Evolutionary conservation across 192 early-diverging fungal species (phyloP), one percentile per base, ranked within the genome.

Genomic region (Spizellomyces sp.): DNA sequence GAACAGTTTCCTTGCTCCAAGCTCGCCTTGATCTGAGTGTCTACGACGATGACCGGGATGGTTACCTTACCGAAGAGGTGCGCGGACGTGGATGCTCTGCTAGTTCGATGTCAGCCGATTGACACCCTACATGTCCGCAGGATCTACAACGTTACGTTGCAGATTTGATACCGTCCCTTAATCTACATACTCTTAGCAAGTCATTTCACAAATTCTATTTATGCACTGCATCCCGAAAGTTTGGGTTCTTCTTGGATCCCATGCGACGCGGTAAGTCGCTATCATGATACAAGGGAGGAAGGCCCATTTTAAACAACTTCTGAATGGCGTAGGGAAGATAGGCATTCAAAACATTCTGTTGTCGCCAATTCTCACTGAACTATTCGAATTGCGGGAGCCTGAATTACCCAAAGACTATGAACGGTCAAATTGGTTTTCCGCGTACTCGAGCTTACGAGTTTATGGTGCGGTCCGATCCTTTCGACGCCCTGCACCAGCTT

Each of bases 211-310:
- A 74, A 62, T 82, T 82, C 48, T 87, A 87, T 65, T 48, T 84
- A 15, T 84, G 81, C 60, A 82, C 82, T 10, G 77, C 81, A 2
- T 60, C 69, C 8, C 62, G 83, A 10, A 86, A 86, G 73, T 87
- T 87, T 66, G 58, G 66, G 5, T 87, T 82, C 64, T 87, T 84
- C 71, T 60, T 86, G 22, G 86, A 87, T 75, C 77, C 81, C 2
- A 48, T 71, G 56, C 73, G 76, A 22, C 47, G 74, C 60, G 80
- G 82, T 84, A 54, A 22, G 66, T 69, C n/a, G 19, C 15, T 15
- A 21, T 22, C 17, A 70, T 15, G 21, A 15, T 10, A 27, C 15
- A n/a, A 6, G 46, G 9, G 5, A 58, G 10, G 56, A 14, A 56
- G 5, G 9, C 5, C 41, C 5, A n/a, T 0, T 14, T 62, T 41